Evolutionary conservation across 768 basidiomycete genomes (phyloP).

Genomic region (Xerocomus potaroensis): DNA sequence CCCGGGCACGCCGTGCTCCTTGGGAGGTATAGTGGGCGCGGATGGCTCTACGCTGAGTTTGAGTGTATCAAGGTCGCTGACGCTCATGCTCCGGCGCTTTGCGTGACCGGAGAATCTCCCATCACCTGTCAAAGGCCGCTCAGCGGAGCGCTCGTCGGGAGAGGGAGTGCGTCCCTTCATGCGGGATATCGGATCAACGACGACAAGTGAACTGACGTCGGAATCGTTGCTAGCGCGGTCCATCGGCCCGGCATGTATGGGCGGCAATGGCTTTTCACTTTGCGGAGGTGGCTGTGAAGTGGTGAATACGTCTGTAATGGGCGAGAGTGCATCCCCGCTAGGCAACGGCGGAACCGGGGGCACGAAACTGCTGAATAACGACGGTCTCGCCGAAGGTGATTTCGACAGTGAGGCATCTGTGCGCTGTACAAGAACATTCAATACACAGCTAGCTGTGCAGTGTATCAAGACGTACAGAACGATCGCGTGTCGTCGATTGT

Average conservation of each 20-base stretch:
- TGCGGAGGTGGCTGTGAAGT: conserved; percentile 31
- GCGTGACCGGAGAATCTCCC: conserved; percentile 29
- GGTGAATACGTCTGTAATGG: conserved; percentile 51
- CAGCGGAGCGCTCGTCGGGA: conserved; percentile 29
- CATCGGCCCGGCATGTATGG: conserved; percentile 40
- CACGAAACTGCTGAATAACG: conserved; percentile 36
- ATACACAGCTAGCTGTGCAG: conserved; percentile 7
- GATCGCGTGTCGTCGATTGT: conserved; percentile 58
- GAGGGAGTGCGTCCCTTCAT: conserved; percentile 32
- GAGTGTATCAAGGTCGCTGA: conserved; percentile 59
- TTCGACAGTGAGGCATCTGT: conserved; percentile 45
- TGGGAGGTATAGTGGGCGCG: conserved; percentile 35
- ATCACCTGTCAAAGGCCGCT: conserved; percentile 22
- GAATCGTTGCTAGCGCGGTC: conserved; percentile 37
- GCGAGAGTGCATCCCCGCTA: conserved; percentile 38
- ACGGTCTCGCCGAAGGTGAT: conserved; percentile 23
- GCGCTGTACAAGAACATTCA: conserved; percentile 40
- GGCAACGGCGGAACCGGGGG: conserved; percentile 49
- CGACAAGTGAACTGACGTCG: conserved; percentile 55
- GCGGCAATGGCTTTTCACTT: conserved; percentile 61
- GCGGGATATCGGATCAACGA: conserved; percentile 47
- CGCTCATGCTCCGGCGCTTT: conserved; percentile 72
- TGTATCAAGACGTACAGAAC: conserved; percentile 47
- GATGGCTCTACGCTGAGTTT: conserved; percentile 37
- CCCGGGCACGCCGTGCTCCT: conserved; percentile 21